Evolutionary conservation across 2,329 filamentous ascomycete genomes (phyloP).

Genomic region (Pseudodiploospora longispora): DNA sequence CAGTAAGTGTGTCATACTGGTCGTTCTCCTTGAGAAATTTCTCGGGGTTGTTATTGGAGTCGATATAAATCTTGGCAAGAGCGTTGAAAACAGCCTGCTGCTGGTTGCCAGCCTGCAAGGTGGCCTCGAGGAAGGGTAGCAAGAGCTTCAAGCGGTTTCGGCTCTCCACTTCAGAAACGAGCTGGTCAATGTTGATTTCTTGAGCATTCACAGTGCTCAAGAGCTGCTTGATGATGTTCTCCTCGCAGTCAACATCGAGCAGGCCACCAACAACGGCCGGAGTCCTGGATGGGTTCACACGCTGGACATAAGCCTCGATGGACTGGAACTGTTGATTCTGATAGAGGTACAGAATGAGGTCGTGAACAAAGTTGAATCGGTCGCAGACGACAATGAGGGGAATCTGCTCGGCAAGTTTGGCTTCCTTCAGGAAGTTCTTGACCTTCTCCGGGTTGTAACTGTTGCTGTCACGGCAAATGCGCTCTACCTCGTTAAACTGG

Average conservation of each 20-base stretch:
- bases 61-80: conserved; percentile 98
- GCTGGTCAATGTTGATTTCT: conserved; percentile 85
- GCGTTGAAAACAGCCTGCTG: conserved; percentile 97
- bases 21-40: conserved; percentile 97
- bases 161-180: conserved; percentile 90
- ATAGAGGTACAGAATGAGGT: conserved; percentile 92
- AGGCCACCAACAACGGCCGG: conserved; percentile 89
- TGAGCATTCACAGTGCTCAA: conserved; percentile 75
- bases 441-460: conserved; percentile 89
- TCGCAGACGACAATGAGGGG: conserved; percentile 98
- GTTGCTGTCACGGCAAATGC: conserved; percentile 91
- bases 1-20: conserved; percentile 82
- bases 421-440: conserved; percentile 99
- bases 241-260: conserved; percentile 94
- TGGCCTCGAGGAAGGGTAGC: conserved; percentile 90
- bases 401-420: conserved; percentile 81
- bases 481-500: conserved; percentile 92
- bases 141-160: conserved; percentile 93
- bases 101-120: conserved; percentile 80
- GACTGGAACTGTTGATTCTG: conserved; percentile 99
- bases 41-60: conserved; percentile 96
- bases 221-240: conserved; percentile 89
- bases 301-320: conserved; percentile 96
- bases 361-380: conserved; percentile 98
- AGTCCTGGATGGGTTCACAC: conserved; percentile 85